These are phyloP conservation scores for Colletotrichum incanum DNA, from an alignment of 2,329 filamentous ascomycete genomes.

Conservation along the genomic window DNA sequence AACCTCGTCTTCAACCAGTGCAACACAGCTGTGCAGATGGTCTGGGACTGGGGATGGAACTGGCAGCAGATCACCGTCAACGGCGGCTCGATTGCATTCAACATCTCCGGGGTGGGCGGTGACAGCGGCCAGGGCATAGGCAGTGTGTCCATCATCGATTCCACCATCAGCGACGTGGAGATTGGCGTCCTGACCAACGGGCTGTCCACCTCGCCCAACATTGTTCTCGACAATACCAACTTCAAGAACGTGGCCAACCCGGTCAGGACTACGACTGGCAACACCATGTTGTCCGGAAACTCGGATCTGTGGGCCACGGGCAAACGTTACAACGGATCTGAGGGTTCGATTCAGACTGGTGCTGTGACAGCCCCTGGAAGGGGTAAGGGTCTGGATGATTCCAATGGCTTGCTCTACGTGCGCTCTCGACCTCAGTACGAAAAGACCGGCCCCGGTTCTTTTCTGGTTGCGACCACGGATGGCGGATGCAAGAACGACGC, in stretches of 20 bases:
- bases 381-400: too few relatives aligned
- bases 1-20: too few relatives aligned
- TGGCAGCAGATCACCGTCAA: slow-evolving; percentile 62
- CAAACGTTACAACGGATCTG: too few relatives aligned
- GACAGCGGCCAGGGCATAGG: slow-evolving; percentile 49
- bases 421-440: too few relatives aligned
- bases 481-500: too few relatives aligned
- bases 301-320: too few relatives aligned
- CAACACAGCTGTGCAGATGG: slow-evolving; percentile 58
- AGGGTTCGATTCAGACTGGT: too few relatives aligned
- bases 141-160: slow-evolving; percentile 35
- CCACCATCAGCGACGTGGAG: slow-evolving; percentile 15
- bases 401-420: too few relatives aligned
- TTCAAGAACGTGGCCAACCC: slow-evolving; percentile 9
- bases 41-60: slow-evolving; percentile 79
- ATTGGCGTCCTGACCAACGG: slow-evolving; percentile 12
- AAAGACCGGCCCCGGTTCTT: too few relatives aligned
- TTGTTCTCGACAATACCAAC: slow-evolving; percentile 16
- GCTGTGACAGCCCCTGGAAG: too few relatives aligned
- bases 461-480: too few relatives aligned
- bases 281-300: background rate
- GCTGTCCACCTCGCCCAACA: background rate
- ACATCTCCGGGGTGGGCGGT: slow-evolving; percentile 51
- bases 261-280: background rate
- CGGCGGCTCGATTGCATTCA: slow-evolving; percentile 45